Evolutionary conservation across 345 rosid genomes (phyloP), one percentile per base, ranked within the genome.

Genomic region (Populus euphratica): DNA sequence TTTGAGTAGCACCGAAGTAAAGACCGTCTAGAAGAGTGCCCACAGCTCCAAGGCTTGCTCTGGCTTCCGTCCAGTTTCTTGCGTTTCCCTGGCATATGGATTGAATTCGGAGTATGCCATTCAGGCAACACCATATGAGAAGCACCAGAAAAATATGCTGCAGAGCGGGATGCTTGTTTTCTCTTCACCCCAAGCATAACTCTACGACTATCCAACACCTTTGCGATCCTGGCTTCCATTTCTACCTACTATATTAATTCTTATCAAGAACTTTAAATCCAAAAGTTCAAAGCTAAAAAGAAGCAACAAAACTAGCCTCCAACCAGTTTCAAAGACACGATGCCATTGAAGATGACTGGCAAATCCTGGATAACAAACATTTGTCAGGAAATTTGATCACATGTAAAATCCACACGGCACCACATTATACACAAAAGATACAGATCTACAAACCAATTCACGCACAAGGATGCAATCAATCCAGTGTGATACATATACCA

Each of bases 1-100:
- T 89, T 94, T 21, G 90, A 81, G 82, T 94, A 96, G 79, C 86
- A 90, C 66, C 77, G 86, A 72, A 85, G 85, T 49, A 89, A 64
- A 25, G 96, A 88, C 81, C 85, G 88, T 72, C 84, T 85, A 29
- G 27, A 74, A 69, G 12, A 56, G 35, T 61, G 18, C 67, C 78
- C 68, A 69, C 73, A 82, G 75, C 75, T 73, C 52, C 39, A 44
- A 77, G 76, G 49, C 75, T 81, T 80, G 65, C 85, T 83, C 62
- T 54, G 54, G 72, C 74, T 78, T 50, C 80, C 85, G 65, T 77
- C 85, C 29, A 88, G 20, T 77, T 84, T 89, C 72, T 90, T 88
- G 39, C 93, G 88, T 77, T 92, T 93, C 5, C 83, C 85, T 69
- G 39, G 79, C 78, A 77, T 78, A 31, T 75, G 83, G 6, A 73